Evolutionary conservation across 108 stramenopile genomes (phyloP), one percentile per base, ranked within the genome.

Genomic region (Schizochytrium sp.): DNA sequence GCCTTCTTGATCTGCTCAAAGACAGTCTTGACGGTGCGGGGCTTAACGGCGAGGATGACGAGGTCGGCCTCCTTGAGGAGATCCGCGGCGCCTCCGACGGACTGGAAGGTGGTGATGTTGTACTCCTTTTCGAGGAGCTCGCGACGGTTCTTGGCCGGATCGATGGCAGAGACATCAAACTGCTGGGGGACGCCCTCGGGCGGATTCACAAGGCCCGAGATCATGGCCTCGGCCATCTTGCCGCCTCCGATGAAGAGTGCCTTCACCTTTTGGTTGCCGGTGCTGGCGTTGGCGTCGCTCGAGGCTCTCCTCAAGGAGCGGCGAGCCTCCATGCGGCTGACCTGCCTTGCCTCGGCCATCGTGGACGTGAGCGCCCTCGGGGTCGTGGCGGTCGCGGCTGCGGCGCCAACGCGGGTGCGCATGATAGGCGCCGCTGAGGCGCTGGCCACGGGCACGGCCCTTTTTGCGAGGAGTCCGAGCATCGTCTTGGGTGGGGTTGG

Each of bases 191-290:
- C 41, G 63, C 63, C 63, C 41, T 69, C 63, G 6, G 29, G 16
- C n/a, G 57, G 72, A 4, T 60, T 76, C 45, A 96, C 93, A 51
- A 97, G 90, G 41, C 96, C 96, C 58, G 92, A 89, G 47, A 98
- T 91, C 92, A 98, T 94, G 58, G 98, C 96, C 87, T 97, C 96
- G 44, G 95, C 95, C 98, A 98, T 98, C 89, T 95, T 96, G 19
- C 98, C 98, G n/a, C 96, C 94, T 44, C 98, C 98, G 58, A 97
- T 92, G 87, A 97, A 96, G 87, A 83, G 12, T 55, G 51, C 88
- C 19, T 41, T 69, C 4, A 28, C 41, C 63, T 69, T 69, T 23
- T 59, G 19, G 58, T 23, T 23, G 63, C 10, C 63, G 41, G 63
- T 10, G 63, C 34, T 12, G 41, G 5, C 63, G 63, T 69, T 69